Base-by-base conservation (phyloP, 768 basidiomycete genomes). In the Russula virescens region DNA sequence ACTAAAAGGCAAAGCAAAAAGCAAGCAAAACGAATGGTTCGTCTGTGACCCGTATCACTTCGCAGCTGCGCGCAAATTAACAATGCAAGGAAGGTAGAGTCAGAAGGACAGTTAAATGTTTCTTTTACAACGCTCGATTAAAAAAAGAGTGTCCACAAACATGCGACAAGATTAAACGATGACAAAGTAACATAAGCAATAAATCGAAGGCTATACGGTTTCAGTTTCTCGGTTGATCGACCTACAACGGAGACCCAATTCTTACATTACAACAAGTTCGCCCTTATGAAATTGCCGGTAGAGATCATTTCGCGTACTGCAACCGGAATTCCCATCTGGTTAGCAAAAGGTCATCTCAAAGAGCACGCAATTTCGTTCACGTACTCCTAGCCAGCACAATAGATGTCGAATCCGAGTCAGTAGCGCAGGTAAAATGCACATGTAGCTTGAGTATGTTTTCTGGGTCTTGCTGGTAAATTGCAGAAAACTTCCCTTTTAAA, bases 351-450 rank as follows among this genome's bases (percentile, higher is more conserved):
- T n/a, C 19, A 1, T 5, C 25, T 23, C 25, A 23, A 21, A 26
- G 38, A 7, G 11, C 14, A 60, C 16, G 11, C 2, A 5, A 51
- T 16, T 16, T 38, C 28, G 28, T 16, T 1, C 16, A 73, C 82
- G 71, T 59, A 83, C 83, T 79, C 64, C 77, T 75, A 40, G 73
- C 71, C 19, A 84, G 79, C 16, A 84, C 76, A 9, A 73, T 69
- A 16, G 79, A 71, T 0, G 81, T 84, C 9, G 80, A 79, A 46
- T 73, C 71, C 6, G 76, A 77, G 65, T 83, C 83, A 48, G 83
- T 81, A 3, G 84, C 85, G 61, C 82, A 84, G 10, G 83, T 84
- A 38, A 80, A 66, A 69, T 87, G 81, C 9, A 80, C 73, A 69
- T 85, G 80, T 26, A 87, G 70, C 59, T 76, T 78, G 49, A 81